Conservation (phyloP, 2,329 filamentous ascomycete species). For the Fusarium ramigenum region DNA sequence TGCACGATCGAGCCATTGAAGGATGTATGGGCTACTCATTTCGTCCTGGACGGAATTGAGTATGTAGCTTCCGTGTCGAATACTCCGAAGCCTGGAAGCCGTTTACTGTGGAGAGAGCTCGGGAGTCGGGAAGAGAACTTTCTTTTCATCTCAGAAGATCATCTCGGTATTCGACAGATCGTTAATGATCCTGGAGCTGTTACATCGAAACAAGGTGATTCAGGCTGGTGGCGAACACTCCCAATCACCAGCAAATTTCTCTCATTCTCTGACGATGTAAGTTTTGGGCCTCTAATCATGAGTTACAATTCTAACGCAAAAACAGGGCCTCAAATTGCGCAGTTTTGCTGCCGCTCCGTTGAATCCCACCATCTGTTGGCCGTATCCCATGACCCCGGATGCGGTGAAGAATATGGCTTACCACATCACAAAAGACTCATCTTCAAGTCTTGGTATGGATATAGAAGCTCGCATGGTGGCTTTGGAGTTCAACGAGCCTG, state of each 20-base stretch:
- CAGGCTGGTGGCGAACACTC: conserved; percentile 27
- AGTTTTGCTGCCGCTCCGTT: not conserved
- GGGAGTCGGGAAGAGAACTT: not conserved
- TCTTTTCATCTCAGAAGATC: conserved; percentile 22
- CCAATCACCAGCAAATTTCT: not conserved
- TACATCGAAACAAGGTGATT: not conserved
- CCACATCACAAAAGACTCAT: not conserved
- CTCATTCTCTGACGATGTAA: conserved; percentile 16
- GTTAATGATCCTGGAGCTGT: not conserved
- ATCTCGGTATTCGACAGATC: conserved; percentile 24
- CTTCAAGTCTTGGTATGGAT: not conserved
- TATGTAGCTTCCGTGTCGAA: conserved; percentile 27
- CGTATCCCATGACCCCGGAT: not conserved
- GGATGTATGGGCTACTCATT: conserved; percentile 22
- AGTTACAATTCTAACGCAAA: not conserved
- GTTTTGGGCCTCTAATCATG: not conserved
- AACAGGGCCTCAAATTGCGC: conserved; percentile 22
- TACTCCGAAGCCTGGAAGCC: not conserved
- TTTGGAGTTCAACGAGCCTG: conserved; percentile 11
- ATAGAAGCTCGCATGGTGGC: conserved; percentile 8
- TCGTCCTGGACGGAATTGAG: conserved; percentile 15
- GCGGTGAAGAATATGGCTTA: conserved; percentile 4
- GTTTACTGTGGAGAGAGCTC: not conserved
- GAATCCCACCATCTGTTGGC: conserved; percentile 6
- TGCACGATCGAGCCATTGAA: conserved; percentile 1